Conservation (phyloP, 352 stramenopile genomes). For the Globisporangium lucens region DNA sequence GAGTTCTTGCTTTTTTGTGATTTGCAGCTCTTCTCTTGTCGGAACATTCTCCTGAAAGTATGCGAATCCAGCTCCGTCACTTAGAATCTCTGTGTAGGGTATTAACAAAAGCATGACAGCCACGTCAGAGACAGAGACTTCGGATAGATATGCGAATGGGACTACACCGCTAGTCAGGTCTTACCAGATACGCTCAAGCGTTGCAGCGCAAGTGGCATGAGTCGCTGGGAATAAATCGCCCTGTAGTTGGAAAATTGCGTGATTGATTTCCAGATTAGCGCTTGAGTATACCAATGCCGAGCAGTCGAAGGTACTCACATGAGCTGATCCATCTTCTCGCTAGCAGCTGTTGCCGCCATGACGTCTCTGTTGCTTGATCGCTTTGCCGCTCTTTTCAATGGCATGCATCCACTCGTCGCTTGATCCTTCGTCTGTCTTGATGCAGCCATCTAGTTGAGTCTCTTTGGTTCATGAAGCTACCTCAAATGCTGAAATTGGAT, state of each 20-base stretch:
- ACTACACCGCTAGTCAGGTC: neutral
- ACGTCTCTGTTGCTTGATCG: neutral
- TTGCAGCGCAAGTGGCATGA: conserved; percentile 41
- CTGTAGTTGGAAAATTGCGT: conserved; percentile 17
- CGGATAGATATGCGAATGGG: neutral
- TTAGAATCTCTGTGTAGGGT: conserved; percentile 42
- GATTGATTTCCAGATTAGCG: neutral
- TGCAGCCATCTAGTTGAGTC: neutral
- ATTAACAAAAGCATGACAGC: neutral
- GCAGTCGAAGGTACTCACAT: conserved; percentile 31
- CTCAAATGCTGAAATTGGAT: neutral
- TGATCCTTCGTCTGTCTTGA: neutral
- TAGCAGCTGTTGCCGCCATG: conserved; percentile 40
- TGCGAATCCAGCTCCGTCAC: conserved; percentile 29
- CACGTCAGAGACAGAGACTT: neutral
- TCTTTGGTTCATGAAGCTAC: neutral
- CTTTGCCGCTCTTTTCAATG: neutral
- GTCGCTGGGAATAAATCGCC: conserved; percentile 38
- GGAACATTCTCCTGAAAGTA: conserved; percentile 28
- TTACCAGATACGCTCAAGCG: conserved; percentile 45
- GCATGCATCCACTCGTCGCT: neutral
- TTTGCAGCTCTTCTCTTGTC: conserved; percentile 30
- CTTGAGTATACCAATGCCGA: neutral
- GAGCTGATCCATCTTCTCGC: conserved; percentile 49
- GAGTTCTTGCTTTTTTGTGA: conserved; percentile 36